Base-by-base conservation (phyloP, 2,329 filamentous ascomycete species). In the Arthrobotrys pseudoclavata region DNA sequence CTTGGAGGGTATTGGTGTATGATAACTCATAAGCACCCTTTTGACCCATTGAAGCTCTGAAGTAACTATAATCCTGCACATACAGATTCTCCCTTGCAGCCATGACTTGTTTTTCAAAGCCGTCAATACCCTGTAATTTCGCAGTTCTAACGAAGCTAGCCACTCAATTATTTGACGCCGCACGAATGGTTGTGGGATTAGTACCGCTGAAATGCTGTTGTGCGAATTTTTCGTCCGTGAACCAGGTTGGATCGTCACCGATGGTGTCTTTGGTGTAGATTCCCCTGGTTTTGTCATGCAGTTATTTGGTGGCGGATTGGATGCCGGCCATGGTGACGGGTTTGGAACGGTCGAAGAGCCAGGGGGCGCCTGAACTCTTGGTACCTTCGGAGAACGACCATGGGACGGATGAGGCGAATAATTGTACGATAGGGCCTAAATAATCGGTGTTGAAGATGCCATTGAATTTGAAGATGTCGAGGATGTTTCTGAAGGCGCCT, bases 131-230 rank as follows among this genome's bases (percentile, higher is more conserved):
- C 7, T 53, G 50, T 4, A 26, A 3, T 15, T 57, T 57, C 6
- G 52, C 52, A 13, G 52, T 15, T 22, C 29, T 57, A 3, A 66
- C 63, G 62, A 82, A 82, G n/a, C 75, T 67, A 18, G 20, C 40
- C 9, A 79, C 53, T 80, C 80, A 82, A 7, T 74, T 47, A 1
- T 50, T 47, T 12, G 72, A 55, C 12, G 79, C 81, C 0, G 55
- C 22, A 31, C 55, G 60, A 26, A 82, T 81, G 1, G 81, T 80
- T 2, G 76, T 71, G 13, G 81, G 81, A 61, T 82, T 84, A 4
- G 84, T 83, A 45, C 84, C 84, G 6, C 83, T 82, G 79, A 85
- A 85, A 67, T 84, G 82, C 53, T 86, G 84, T 75, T 83, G 83
- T 0, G 83, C 84, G 63, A 84, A 85, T 79, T 85, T 83, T n/a